phyloP scores from a whole-genome alignment of 2,329 filamentous ascomycete genomes.

The Boeremia exigua region DNA sequence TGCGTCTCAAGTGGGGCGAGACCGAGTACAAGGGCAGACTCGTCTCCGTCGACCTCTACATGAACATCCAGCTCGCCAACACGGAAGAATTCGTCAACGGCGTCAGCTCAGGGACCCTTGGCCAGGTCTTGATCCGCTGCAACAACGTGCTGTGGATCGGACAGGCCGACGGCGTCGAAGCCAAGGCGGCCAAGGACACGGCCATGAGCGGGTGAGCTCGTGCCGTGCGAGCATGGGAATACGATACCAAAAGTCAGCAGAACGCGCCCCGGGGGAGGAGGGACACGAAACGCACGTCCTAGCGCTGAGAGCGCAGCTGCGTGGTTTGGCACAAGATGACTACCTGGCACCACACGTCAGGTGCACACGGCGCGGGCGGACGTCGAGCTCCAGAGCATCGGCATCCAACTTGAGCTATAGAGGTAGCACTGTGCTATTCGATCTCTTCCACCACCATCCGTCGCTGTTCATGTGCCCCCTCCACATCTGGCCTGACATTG shows the following conservation, averaged over 20 bases:
- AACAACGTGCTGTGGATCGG: slow-evolving; percentile 98
- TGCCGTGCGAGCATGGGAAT: not conserved
- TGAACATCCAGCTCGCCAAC: slow-evolving; percentile 93
- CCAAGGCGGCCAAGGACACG: slow-evolving; percentile 50
- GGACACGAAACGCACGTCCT: slow-evolving; percentile 6
- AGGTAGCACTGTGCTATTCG: slow-evolving; percentile 52
- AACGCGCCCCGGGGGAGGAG: not conserved
- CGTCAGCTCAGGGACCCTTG: slow-evolving; percentile 82
- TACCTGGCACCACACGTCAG: not conserved
- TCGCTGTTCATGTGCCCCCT: slow-evolving; percentile 38
- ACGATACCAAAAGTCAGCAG: not conserved
- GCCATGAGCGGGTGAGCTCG: slow-evolving; percentile 49
- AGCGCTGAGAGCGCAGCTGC: slow-evolving; percentile 1
- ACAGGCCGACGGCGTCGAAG: slow-evolving; percentile 56
- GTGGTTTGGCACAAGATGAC: slow-evolving; percentile 9
- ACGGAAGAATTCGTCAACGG: slow-evolving; percentile 93
- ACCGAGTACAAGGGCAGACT: slow-evolving; percentile 96
- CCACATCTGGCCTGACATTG: slow-evolving; percentile 44
- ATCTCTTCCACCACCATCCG: slow-evolving; percentile 62
- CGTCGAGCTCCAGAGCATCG: not conserved
- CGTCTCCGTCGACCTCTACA: slow-evolving; percentile 95
- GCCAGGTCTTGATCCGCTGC: slow-evolving; percentile 93
- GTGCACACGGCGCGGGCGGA: slow-evolving; percentile 1
- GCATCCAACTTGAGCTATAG: not conserved
- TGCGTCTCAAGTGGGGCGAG: slow-evolving; percentile 97